A percentile compares a stretch with the other conserved stretches of the same genome.
Evolutionary conservation across 2,329 filamentous ascomycete genomes (phyloP).

Genomic region (Pseudonectria buxi): DNA sequence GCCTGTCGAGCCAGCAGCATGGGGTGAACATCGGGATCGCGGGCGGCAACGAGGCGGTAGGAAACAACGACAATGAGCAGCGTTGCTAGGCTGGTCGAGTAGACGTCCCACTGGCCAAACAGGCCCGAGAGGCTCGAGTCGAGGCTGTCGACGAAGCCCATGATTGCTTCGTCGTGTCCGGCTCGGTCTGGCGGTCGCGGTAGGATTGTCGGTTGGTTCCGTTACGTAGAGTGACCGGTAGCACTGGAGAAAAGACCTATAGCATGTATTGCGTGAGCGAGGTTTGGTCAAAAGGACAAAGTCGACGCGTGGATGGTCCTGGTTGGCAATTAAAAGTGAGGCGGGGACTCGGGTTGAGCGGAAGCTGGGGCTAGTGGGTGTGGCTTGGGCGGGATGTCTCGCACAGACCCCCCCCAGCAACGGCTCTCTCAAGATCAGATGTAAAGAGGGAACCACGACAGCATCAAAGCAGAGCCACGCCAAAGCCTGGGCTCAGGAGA

Average conservation of each 20-base stretch:
- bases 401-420: too few species aligned
- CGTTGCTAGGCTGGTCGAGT: conserved; percentile 64
- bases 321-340: background rate
- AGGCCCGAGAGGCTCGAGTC: conserved; percentile 65
- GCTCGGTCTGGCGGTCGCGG: background rate
- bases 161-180: conserved; percentile 17
- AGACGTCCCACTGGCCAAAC: conserved; percentile 73
- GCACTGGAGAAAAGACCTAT: too few species aligned
- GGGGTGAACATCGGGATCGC: conserved; percentile 86
- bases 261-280: too few species aligned
- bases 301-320: background rate
- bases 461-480: too few species aligned
- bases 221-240: too few species aligned
- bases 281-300: background rate
- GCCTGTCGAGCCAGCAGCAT: conserved; percentile 84
- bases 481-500: too few species aligned
- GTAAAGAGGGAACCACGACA: too few species aligned
- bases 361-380: too few species aligned
- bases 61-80: conserved; percentile 60
- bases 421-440: too few species aligned
- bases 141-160: conserved; percentile 51
- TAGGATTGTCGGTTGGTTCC: too few species aligned
- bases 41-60: conserved; percentile 62
- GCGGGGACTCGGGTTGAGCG: too few species aligned
- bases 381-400: too few species aligned